A percentile compares a stretch with the other conserved stretches of the same genome.
These are phyloP conservation scores for Hyphopichia pseudoburtonii DNA, from an alignment of 1,139 yeast species.

Conservation along the genomic window DNA sequence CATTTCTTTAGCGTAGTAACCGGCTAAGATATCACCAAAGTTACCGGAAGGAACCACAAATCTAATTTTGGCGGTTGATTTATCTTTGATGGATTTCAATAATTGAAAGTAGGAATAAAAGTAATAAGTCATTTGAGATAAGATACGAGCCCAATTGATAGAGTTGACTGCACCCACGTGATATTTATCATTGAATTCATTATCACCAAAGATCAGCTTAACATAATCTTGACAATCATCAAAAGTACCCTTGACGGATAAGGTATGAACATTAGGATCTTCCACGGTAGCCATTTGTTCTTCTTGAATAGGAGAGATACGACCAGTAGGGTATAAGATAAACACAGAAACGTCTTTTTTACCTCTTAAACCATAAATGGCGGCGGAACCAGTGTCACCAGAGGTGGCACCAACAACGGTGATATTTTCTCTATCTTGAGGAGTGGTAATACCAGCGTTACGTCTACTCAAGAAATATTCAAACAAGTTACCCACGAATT, in stretches of 20 bases:
- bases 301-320: slow-evolving; percentile 97
- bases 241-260: slow-evolving; percentile 92
- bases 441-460: slow-evolving; percentile 61
- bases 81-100: slow-evolving; percentile 39
- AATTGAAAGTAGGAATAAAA: slow-evolving; percentile 87
- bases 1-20: slow-evolving; percentile 92
- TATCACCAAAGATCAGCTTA: slow-evolving; percentile 88
- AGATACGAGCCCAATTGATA: slow-evolving; percentile 97
- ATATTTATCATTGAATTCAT: slow-evolving; percentile 79
- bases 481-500: slow-evolving; percentile 93
- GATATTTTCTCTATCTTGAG: slow-evolving; percentile 66
- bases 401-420: slow-evolving; percentile 99
- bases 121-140: slow-evolving; percentile 96
- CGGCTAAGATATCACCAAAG: slow-evolving; percentile 97
- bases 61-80: slow-evolving; percentile 48
- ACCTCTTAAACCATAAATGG: slow-evolving; percentile 95
- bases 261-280: slow-evolving; percentile 89
- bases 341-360: slow-evolving; percentile 96
- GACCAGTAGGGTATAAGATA: slow-evolving; percentile 93
- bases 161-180: slow-evolving; percentile 98
- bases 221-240: slow-evolving; percentile 98
- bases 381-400: slow-evolving; percentile 99
- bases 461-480: slow-evolving; percentile 84
- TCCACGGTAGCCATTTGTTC: slow-evolving; percentile 98
- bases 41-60: slow-evolving; percentile 97